A percentile compares a stretch with the other conserved stretches of the same genome.
Evolutionary conservation across 352 stramenopile genomes (phyloP).

Genomic region (Pythium aristosporum): DNA sequence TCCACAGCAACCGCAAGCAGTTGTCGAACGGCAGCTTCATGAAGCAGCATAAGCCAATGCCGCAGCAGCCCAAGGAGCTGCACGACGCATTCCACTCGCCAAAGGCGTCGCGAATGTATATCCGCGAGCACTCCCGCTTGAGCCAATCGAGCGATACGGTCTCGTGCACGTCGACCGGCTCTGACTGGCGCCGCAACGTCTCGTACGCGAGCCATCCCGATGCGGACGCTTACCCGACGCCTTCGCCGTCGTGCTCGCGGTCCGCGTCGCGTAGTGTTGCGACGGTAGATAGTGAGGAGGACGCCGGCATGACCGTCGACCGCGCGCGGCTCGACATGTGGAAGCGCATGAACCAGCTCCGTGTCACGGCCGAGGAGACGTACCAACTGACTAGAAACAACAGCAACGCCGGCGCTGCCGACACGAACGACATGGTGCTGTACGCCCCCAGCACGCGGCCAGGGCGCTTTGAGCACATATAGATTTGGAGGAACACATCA

Average conservation of each 20-base stretch:
- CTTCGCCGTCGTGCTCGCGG: background rate
- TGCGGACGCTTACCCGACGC: background rate
- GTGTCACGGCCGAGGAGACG: background rate
- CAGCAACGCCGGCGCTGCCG: background rate
- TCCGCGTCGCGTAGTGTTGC: background rate
- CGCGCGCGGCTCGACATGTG: background rate
- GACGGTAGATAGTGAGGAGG: background rate
- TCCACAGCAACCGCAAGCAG: constrained; percentile 1
- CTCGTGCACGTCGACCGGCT: background rate
- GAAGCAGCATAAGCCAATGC: no score
- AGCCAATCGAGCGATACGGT: background rate
- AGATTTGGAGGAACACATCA: no score
- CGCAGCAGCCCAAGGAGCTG: no score
- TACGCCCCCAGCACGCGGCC: background rate
- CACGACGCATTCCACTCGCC: background rate
- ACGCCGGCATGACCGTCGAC: background rate
- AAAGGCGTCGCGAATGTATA: background rate
- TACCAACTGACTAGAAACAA: background rate
- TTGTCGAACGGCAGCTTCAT: no score
- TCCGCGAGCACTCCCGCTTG: background rate
- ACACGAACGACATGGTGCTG: background rate
- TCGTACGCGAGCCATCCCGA: background rate
- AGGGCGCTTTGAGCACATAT: background rate
- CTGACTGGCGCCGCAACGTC: background rate
- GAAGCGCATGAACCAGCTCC: background rate